phyloP scores from a whole-genome alignment of 2,329 filamentous ascomycete genomes.

The Ceratocystis cubensis region DNA sequence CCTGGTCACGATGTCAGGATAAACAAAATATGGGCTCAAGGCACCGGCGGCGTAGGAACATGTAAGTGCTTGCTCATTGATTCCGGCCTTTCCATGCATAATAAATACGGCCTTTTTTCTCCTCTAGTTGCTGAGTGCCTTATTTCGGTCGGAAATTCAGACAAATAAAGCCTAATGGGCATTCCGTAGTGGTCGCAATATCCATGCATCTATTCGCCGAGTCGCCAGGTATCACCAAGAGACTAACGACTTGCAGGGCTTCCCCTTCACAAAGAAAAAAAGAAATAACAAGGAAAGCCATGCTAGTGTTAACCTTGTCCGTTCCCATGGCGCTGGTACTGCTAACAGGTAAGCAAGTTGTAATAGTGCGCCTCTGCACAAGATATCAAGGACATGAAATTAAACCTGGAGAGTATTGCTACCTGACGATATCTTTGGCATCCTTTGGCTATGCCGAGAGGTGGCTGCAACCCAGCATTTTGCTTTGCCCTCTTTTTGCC shows the following conservation, averaged over 20 bases:
- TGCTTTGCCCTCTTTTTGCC: no score
- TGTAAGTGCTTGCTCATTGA: neutral
- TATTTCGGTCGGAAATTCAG: no score
- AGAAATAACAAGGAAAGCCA: no score
- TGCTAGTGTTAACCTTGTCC: neutral
- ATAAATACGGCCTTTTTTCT: neutral
- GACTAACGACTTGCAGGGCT: neutral
- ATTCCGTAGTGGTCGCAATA: no score
- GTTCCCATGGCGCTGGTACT: neutral
- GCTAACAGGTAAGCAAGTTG: neutral
- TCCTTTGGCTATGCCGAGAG: neutral
- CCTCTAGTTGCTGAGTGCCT: no score
- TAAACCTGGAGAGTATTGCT: neutral
- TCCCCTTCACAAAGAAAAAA: neutral
- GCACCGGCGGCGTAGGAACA: neutral
- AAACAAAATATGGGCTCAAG: neutral
- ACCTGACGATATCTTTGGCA: slow-evolving; percentile 7
- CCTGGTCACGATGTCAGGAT: neutral
- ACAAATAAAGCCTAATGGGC: no score
- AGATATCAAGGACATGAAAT: neutral
- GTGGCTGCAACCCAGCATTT: no score
- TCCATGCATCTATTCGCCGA: no score
- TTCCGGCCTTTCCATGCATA: neutral
- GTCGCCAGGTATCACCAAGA: neutral
- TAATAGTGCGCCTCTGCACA: neutral